A percentile compares a stretch with the other conserved stretches of the same genome.
Evolutionary conservation across 2,329 filamentous ascomycete species (phyloP).

Genomic region (Cladophialophora exuberans): DNA sequence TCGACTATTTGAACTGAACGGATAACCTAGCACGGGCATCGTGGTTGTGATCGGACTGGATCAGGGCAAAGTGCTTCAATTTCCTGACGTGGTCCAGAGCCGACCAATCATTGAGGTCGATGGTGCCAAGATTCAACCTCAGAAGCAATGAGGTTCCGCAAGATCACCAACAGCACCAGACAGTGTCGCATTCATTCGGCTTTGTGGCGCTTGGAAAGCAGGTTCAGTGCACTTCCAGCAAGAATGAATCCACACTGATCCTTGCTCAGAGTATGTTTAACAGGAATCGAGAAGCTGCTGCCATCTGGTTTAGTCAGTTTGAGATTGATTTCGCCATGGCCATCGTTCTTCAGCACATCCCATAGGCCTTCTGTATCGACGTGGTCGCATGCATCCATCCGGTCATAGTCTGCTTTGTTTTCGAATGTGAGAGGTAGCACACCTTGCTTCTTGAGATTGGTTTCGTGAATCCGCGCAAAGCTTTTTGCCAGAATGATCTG

Average conservation of each 20-base stretch:
- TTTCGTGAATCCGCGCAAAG: constrained; percentile 92
- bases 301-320: constrained; percentile 66
- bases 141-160: background rate
- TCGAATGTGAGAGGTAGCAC: constrained; percentile 92
- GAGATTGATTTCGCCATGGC: constrained; percentile 75
- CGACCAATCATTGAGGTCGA: constrained; percentile 12
- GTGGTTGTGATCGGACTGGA: constrained; percentile 18
- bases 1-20: background rate
- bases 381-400: constrained; percentile 78
- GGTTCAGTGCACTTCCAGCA: constrained; percentile 89
- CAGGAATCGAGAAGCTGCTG: constrained; percentile 69
- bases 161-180: background rate
- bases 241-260: constrained; percentile 93
- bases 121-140: constrained; percentile 9
- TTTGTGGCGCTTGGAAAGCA: constrained; percentile 64
- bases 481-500: constrained; percentile 82
- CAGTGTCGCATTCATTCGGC: constrained; percentile 14
- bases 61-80: constrained; percentile 9
- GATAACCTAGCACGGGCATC: constrained; percentile 1
- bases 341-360: constrained; percentile 76
- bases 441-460: constrained; percentile 96
- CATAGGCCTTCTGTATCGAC: constrained; percentile 82
- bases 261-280: constrained; percentile 84
- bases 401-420: constrained; percentile 85
- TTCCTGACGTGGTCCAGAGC: background rate